phyloP scores from a whole-genome alignment of 768 basidiomycete genomes.

The Hydnomerulius pinastri region DNA sequence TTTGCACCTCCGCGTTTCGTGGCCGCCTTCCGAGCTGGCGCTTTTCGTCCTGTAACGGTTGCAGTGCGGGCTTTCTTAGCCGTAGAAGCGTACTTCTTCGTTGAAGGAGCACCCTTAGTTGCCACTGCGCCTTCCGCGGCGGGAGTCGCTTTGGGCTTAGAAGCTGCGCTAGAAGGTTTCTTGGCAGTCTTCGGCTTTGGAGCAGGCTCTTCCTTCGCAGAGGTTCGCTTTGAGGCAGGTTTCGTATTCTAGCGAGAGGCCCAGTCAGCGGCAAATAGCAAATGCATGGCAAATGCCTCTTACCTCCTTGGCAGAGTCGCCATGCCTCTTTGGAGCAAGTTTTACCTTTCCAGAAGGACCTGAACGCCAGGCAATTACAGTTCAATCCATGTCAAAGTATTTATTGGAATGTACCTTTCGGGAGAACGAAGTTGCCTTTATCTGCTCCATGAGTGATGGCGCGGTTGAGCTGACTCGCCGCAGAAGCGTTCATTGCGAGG shows the following conservation, averaged over 20 bases:
- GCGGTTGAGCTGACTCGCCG: slow-evolving; percentile 49
- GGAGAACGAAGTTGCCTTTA: slow-evolving; percentile 53
- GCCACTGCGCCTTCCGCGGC: neutral
- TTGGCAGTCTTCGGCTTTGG: slow-evolving; percentile 1
- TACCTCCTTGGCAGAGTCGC: slow-evolving; percentile 18
- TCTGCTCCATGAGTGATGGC: slow-evolving; percentile 57
- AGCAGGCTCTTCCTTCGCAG: neutral
- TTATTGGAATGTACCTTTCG: slow-evolving; percentile 43
- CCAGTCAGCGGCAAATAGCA: neutral
- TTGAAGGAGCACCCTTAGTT: slow-evolving; percentile 3
- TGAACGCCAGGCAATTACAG: neutral
- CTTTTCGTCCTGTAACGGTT: slow-evolving; percentile 8
- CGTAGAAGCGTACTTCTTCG: slow-evolving; percentile 24
- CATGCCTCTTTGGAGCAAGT: slow-evolving; percentile 16
- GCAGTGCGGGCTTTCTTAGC: slow-evolving; percentile 26
- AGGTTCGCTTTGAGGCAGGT: neutral
- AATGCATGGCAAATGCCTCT: neutral
- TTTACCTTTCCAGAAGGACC: slow-evolving; percentile 31
- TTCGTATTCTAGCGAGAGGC: slow-evolving; percentile 14
- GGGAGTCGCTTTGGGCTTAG: neutral
- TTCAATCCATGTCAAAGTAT: neutral
- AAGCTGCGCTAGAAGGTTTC: neutral
- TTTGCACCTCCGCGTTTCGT: slow-evolving; percentile 5
- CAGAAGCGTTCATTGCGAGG: slow-evolving; percentile 45
- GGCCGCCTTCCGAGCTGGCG: slow-evolving; percentile 4